Conservation (phyloP, 768 basidiomycete genomes). For the Termitomyces bulborhizus region DNA sequence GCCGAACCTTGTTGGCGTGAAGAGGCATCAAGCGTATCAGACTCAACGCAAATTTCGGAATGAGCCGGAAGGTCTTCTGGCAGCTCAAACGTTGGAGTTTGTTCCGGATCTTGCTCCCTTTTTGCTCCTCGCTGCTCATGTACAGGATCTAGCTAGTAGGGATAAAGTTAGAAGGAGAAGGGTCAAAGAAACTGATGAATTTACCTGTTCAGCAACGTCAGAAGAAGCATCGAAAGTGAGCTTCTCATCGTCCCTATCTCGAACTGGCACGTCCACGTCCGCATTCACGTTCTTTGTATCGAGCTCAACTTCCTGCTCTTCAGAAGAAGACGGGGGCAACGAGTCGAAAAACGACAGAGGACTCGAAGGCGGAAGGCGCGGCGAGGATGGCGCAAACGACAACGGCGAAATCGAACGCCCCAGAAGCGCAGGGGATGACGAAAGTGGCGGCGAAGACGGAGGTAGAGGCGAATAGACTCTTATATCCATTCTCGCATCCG, state of each 20-base stretch:
- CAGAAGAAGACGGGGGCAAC: not conserved
- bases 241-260: constrained; percentile 7
- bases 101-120: not conserved
- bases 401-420: constrained; percentile 29
- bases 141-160: not conserved
- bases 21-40: not conserved
- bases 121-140: not conserved
- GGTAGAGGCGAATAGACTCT: not conserved
- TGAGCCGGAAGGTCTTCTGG: not conserved
- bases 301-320: not conserved
- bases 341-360: constrained; percentile 9
- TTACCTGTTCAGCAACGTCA: not conserved
- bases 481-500: not conserved
- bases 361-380: constrained; percentile 19
- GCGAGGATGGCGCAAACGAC: constrained; percentile 15
- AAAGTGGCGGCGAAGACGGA: constrained; percentile 1
- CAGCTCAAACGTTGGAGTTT: not conserved
- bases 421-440: constrained; percentile 34
- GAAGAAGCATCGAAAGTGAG: not conserved
- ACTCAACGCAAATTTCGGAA: not conserved
- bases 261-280: not conserved
- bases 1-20: not conserved
- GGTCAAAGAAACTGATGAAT: not conserved
- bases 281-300: not conserved
- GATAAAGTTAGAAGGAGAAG: not conserved